Evolutionary conservation across 768 basidiomycete species (phyloP).

Genomic region (Clitopilus passeckerianus): DNA sequence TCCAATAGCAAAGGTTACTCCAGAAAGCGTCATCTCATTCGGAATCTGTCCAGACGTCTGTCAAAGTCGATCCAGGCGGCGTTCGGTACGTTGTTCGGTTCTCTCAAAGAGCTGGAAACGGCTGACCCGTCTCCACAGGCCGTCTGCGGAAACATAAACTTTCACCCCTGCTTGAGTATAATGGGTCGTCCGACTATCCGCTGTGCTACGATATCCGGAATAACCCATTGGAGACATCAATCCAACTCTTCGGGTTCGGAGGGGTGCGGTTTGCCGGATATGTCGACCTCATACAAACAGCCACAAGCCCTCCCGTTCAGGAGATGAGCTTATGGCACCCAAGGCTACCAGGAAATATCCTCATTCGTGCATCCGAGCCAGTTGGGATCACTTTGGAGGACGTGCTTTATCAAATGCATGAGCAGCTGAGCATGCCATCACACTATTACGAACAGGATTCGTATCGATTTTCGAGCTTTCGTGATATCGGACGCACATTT

Average conservation of each 20-base stretch:
- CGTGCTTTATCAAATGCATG: conserved; percentile 37
- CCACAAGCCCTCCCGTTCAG: conserved; percentile 40
- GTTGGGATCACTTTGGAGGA: conserved; percentile 46
- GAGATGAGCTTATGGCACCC: conserved; percentile 43
- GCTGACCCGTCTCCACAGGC: neutral
- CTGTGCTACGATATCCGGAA: conserved; percentile 12
- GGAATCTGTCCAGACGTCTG: neutral
- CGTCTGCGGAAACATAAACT: conserved; percentile 5
- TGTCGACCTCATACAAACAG: conserved; percentile 24
- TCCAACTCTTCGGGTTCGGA: conserved; percentile 10
- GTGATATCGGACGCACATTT: conserved; percentile 36
- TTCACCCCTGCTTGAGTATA: conserved; percentile 8
- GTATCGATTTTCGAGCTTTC: conserved; percentile 19
- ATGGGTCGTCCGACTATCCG: conserved; percentile 4
- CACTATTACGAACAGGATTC: conserved; percentile 1
- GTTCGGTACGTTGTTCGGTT: neutral
- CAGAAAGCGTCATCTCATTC: neutral
- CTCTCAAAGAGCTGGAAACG: neutral
- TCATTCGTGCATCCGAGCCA: conserved; percentile 31
- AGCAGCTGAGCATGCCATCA: conserved; percentile 23
- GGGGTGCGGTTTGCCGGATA: conserved; percentile 8
- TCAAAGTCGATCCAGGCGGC: neutral
- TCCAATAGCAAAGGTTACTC: neutral
- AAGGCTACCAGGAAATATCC: conserved; percentile 50
- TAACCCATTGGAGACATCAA: conserved; percentile 5